Conservation (phyloP, 75 land plant genomes). For the Adiantum capillusveneris region DNA sequence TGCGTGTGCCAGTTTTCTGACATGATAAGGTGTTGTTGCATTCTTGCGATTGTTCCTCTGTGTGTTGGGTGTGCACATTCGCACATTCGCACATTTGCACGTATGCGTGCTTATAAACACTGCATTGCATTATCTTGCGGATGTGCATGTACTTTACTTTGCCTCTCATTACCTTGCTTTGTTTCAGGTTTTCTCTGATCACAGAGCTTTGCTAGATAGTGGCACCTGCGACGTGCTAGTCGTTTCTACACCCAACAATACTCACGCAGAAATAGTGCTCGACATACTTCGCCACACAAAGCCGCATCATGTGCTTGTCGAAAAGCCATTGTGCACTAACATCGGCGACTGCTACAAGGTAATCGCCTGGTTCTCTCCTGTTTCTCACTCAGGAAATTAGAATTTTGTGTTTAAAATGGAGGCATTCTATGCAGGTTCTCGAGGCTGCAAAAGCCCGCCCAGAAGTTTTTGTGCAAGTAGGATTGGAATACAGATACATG, state of each 20-base stretch:
- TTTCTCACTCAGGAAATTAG: too few relatives aligned
- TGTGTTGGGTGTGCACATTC: too few relatives aligned
- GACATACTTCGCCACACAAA: constrained; percentile 71
- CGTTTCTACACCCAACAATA: constrained; percentile 94
- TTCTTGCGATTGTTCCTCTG: too few relatives aligned
- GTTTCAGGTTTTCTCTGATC: constrained; percentile 73
- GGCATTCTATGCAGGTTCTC: constrained; percentile 67
- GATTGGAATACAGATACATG: constrained; percentile 97
- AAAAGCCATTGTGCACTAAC: constrained; percentile 93
- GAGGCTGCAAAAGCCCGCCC: constrained; percentile 74
- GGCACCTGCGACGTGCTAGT: constrained; percentile 83
- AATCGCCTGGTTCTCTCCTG: too few relatives aligned
- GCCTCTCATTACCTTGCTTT: too few relatives aligned
- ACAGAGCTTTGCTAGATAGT: constrained; percentile 71
- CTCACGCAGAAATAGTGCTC: constrained; percentile 75
- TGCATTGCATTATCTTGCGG: too few relatives aligned
- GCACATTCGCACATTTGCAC: too few relatives aligned
- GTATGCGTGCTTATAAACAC: too few relatives aligned
- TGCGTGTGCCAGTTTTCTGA: neutral
- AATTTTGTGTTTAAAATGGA: too few relatives aligned
- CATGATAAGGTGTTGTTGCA: neutral
- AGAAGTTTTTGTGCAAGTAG: constrained; percentile 87
- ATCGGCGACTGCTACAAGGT: constrained; percentile 81
- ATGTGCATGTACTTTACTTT: too few relatives aligned
- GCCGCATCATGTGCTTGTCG: constrained; percentile 82